These are phyloP conservation scores for Cardamine chenopodiifolia DNA, from an alignment of 345 rosid genomes.

Conservation along the genomic window DNA sequence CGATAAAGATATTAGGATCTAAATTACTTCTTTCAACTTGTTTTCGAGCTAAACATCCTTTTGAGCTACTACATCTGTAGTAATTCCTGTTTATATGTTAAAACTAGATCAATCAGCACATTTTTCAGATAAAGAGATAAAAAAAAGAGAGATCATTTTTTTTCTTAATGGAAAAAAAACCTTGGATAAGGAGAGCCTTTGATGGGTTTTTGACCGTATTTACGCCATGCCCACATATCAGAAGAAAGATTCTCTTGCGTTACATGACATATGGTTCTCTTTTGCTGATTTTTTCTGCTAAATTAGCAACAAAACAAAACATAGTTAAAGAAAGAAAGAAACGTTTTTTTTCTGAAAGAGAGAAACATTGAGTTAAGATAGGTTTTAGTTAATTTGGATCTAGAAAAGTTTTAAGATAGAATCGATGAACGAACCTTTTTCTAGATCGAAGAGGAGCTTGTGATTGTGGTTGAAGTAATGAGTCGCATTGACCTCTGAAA, in stretches of 20 bases:
- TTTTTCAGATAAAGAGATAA: background rate
- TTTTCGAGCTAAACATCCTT: constrained; percentile 83
- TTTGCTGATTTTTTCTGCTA: constrained; percentile 67
- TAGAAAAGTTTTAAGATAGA: background rate
- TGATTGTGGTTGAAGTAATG: constrained; percentile 43
- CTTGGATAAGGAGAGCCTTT: constrained; percentile 94
- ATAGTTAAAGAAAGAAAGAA: background rate
- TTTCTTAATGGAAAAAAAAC: constrained; percentile 30
- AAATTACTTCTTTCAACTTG: constrained; percentile 81
- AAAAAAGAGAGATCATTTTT: background rate
- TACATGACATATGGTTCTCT: constrained; percentile 69
- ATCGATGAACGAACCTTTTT: constrained; percentile 47
- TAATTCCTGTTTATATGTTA: constrained; percentile 61
- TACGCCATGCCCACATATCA: constrained; percentile 97
- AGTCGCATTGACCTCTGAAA: constrained; percentile 41
- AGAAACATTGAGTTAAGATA: background rate
- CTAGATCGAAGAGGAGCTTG: constrained; percentile 55
- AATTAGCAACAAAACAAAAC: background rate
- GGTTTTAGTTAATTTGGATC: background rate
- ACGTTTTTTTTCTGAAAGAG: background rate
- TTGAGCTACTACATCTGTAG: constrained; percentile 84
- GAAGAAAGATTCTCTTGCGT: constrained; percentile 70
- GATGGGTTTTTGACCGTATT: constrained; percentile 96
- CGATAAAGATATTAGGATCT: constrained; percentile 64
- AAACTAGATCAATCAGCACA: background rate